Evolutionary conservation across 139 green algal species (phyloP).

Genomic region (Auxenochlorella pyrenoidosa): DNA sequence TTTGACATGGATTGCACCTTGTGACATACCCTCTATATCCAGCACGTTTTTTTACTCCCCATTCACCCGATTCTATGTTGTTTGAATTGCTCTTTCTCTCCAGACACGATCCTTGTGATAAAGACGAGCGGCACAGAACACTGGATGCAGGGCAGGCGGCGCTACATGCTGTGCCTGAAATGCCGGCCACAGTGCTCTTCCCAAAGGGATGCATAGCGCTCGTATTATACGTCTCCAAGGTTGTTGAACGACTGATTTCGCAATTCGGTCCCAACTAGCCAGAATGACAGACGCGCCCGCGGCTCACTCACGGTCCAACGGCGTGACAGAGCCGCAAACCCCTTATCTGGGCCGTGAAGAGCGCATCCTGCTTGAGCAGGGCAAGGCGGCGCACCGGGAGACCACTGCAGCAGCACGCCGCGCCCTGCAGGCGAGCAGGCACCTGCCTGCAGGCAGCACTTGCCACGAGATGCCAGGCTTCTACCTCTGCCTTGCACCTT

Average conservation of each 20-base stretch:
- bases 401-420: slow-evolving; percentile 33
- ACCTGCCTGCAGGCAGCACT: not conserved
- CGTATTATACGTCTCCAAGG: no score
- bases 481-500: no score
- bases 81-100: not conserved
- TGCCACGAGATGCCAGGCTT: not conserved
- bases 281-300: not conserved
- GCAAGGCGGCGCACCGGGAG: slow-evolving; percentile 42
- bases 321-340: not conserved
- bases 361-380: slow-evolving; percentile 23
- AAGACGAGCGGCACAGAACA: no score
- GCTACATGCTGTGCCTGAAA: no score
- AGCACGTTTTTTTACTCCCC: not conserved
- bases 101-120: no score
- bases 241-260: no score
- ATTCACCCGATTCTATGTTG: not conserved
- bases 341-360: slow-evolving; percentile 4
- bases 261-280: no score
- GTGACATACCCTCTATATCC: not conserved
- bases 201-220: no score
- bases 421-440: slow-evolving; percentile 31
- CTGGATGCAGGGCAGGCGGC: no score
- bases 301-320: not conserved
- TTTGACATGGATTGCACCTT: not conserved
- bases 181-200: no score